Conservation (phyloP, 805 yeast genomes). For the Hanseniaspora clermontiae region DNA sequence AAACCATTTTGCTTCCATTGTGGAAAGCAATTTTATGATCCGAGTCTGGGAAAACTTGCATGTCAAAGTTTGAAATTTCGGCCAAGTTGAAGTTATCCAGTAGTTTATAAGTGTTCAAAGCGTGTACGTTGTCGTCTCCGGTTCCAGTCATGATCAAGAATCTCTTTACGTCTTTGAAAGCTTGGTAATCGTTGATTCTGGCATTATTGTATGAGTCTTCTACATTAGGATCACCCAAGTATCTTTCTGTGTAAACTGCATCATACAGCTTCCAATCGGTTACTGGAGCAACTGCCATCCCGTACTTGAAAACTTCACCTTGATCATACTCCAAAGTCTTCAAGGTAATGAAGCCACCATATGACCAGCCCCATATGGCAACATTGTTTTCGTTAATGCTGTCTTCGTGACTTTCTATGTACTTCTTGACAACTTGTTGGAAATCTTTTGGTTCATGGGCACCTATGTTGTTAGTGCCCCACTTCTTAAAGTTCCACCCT, state of each 20-base stretch:
- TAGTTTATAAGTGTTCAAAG: constrained; percentile 53
- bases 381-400: constrained; percentile 42
- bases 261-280: constrained; percentile 68
- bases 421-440: constrained; percentile 37
- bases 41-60: constrained; percentile 84
- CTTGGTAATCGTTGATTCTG: constrained; percentile 30
- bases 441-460: constrained; percentile 69
- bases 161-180: constrained; percentile 38
- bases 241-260: constrained; percentile 69
- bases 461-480: constrained; percentile 48
- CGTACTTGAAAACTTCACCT: constrained; percentile 54
- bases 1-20: constrained; percentile 65
- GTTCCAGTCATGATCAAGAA: constrained; percentile 71
- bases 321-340: constrained; percentile 60
- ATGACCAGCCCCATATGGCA: constrained; percentile 83
- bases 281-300: constrained; percentile 77
- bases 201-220: constrained; percentile 39
- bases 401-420: constrained; percentile 31
- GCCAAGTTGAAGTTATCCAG: constrained; percentile 44
- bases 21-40: constrained; percentile 73
- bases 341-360: constrained; percentile 67
- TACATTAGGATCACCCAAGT: constrained; percentile 42
- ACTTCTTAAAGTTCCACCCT: constrained; percentile 53
- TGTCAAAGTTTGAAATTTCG: constrained; percentile 62
- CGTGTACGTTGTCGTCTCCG: constrained; percentile 74